A percentile compares a stretch with the other conserved stretches of the same genome.
phyloP scores from a whole-genome alignment of 495 filamentous ascomycete genomes.

The Penicillium goetzii region DNA sequence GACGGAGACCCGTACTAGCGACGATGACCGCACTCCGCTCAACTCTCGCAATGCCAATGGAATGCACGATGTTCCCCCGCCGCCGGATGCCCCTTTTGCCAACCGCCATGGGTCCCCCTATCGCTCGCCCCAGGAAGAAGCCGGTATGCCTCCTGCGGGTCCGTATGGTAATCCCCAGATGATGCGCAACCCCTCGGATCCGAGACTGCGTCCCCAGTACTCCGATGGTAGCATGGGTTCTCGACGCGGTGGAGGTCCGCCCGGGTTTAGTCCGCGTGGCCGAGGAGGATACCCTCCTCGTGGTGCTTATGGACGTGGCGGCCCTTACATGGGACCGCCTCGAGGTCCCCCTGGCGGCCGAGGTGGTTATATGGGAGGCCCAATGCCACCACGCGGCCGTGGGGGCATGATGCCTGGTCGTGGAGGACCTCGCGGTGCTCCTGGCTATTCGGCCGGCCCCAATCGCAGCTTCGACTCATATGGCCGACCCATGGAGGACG shows the following conservation, averaged over 20 bases:
- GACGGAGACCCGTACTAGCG: conserved; percentile 60
- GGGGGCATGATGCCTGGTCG: conserved; percentile 55
- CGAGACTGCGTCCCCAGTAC: conserved; percentile 61
- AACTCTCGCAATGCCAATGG: conserved; percentile 59
- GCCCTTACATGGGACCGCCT: conserved; percentile 47
- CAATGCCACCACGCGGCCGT: conserved; percentile 32
- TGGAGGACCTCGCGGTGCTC: conserved; percentile 53
- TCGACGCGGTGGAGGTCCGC: conserved; percentile 52
- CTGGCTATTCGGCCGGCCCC: conserved; percentile 43
- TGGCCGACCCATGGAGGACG: conserved; percentile 32
- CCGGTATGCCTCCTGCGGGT: conserved; percentile 57
- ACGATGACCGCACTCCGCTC: conserved; percentile 82
- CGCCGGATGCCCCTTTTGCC: conserved; percentile 28
- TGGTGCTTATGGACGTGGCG: conserved; percentile 63
- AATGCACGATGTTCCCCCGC: conserved; percentile 34
- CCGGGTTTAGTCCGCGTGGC: conserved; percentile 38
- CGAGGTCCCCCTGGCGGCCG: conserved; percentile 38
- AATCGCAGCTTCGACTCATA: conserved; percentile 31
- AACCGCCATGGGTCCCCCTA: conserved; percentile 35
- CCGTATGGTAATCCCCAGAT: conserved; percentile 44
- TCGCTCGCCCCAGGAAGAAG: conserved; percentile 63
- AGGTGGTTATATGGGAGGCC: conserved; percentile 42
- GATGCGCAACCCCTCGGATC: conserved; percentile 49
- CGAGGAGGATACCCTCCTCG: conserved; percentile 48
- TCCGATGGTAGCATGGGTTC: conserved; percentile 63